Conservation (phyloP, 1,284 basidiomycete species). For the Ustilago esculenta region DNA sequence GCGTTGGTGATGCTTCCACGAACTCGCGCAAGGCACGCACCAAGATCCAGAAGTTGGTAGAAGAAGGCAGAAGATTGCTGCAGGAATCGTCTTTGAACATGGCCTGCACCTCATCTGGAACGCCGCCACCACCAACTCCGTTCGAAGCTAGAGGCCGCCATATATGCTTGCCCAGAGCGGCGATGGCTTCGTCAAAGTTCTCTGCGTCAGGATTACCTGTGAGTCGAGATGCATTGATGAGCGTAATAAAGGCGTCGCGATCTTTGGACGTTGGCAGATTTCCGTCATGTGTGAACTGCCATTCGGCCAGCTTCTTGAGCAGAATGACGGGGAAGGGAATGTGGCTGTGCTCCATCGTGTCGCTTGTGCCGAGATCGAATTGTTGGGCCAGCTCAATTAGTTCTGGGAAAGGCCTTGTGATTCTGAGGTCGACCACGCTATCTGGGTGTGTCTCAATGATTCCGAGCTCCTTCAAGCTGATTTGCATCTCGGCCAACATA, state of each 20-base stretch:
- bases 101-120: conserved; percentile 48
- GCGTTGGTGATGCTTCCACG: conserved; percentile 67
- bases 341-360: conserved; percentile 58
- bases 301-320: conserved; percentile 80
- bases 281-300: conserved; percentile 71
- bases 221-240: conserved; percentile 72
- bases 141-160: conserved; percentile 59
- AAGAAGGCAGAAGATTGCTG: conserved; percentile 65
- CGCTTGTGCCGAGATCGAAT: conserved; percentile 48
- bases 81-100: conserved; percentile 74
- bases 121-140: conserved; percentile 37
- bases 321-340: conserved; percentile 62
- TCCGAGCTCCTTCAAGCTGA: conserved; percentile 59
- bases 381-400: conserved; percentile 45
- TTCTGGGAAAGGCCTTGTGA: conserved; percentile 85
- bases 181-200: conserved; percentile 78
- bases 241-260: conserved; percentile 80
- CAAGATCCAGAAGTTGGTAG: conserved; percentile 83
- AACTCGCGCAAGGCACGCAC: conserved; percentile 78
- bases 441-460: conserved; percentile 93
- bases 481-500: conserved; percentile 55
- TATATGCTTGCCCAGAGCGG: conserved; percentile 59
- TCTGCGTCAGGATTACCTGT: conserved; percentile 82
- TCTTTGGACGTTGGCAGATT: conserved; percentile 74
- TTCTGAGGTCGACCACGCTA: conserved; percentile 73